Conservation (phyloP, 176 grass and related monocot genomes). For the Panicum miliaceum region DNA sequence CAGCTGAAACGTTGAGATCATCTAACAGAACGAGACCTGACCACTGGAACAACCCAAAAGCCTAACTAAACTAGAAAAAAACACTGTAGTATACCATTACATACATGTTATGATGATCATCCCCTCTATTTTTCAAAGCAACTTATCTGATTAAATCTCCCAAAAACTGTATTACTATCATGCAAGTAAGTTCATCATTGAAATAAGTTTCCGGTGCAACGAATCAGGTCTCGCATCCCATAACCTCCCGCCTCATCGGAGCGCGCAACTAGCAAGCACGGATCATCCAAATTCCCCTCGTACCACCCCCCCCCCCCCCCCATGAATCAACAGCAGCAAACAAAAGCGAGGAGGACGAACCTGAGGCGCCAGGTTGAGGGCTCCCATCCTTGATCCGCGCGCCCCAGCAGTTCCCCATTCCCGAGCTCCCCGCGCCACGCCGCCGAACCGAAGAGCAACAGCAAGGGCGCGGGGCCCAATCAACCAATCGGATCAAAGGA, state of each 20-base stretch:
- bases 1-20: slow-evolving; percentile 40
- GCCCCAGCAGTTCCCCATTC: slow-evolving; percentile 86
- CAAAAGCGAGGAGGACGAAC: slow-evolving; percentile 26
- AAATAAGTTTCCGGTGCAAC: not conserved
- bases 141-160: not conserved
- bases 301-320: not conserved
- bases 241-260: not conserved
- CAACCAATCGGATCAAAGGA: slow-evolving; percentile 6
- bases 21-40: slow-evolving; percentile 13
- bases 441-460: not conserved
- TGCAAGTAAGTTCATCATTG: not conserved
- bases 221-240: not conserved
- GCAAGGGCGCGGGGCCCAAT: not conserved
- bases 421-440: slow-evolving; percentile 4
- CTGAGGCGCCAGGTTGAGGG: slow-evolving; percentile 55
- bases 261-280: not conserved
- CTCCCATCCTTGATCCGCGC: slow-evolving; percentile 77
- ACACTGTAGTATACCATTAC: not conserved
- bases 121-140: not conserved
- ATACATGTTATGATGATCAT: not conserved
- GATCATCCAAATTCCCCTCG: not conserved
- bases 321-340: not conserved
- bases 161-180: not conserved
- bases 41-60: not conserved
- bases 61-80: not conserved